Base-by-base conservation (phyloP, 257 asterid genomes). In the Solanum bulbocastanum region DNA sequence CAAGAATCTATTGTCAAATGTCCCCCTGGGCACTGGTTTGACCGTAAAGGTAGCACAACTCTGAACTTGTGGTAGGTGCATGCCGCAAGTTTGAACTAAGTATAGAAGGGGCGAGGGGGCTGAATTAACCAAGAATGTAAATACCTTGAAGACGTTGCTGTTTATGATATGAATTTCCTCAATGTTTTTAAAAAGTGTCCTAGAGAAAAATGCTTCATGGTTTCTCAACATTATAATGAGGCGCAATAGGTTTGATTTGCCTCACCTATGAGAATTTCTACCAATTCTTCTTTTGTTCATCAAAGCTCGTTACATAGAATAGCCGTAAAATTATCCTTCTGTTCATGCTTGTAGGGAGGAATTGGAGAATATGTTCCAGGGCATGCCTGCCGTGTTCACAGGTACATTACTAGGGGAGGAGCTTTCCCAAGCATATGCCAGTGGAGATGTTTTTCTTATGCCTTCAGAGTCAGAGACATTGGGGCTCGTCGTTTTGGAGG, bases 401-500 rank as follows among this genome's bases (percentile, higher is more conserved):
- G 99, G 99, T n/a, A 96, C 91, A 93, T 87, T 96, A 84, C 96
- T 90, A 42, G 98, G 99, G 0, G 99, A 96, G 83, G 99, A 96
- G 91, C 98, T 96, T 12, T 96, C 99, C 30, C 96, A 94, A 86
- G 99, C 99, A 20, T 96, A 96, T 30, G 98, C 99, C 52, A 95
- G 99, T 33, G 98, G 99, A 23, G 99, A 96, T 83, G 95, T 95
- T 52, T 96, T 96, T 65, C 79, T 96, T 16, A 96, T 93, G 98
- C 99, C 99, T 71, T 96, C 99, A 23, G 99, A 96, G 86, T 96
- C 99, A 1, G 99, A 96, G 90, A 96, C 99, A 8, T 94, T 96
- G 4, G 99, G 99, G 1, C 97, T 93, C 0, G 99, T 96, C 1
- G 98, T 96, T 8, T 86, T 97, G 86, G 99, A 97, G 88, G 99